Evolutionary conservation across 768 basidiomycete species (phyloP), one percentile per base, ranked within the genome.

Genomic region (Heimioporus sp.): DNA sequence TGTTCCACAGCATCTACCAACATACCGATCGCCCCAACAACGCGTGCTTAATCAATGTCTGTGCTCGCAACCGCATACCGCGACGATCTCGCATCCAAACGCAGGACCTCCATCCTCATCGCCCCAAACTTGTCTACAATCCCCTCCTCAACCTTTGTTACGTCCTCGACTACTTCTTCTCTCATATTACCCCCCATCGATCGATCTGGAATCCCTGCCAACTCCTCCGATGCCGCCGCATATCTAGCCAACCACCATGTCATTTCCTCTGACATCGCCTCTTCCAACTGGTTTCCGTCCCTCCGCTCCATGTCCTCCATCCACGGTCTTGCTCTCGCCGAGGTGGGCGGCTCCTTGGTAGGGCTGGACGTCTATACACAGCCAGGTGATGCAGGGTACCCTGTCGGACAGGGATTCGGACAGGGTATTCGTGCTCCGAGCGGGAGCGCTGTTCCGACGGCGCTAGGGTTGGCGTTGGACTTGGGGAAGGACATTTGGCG

Each of bases 311-410:
- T 57, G 36, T 61, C 67, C 8, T 70, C 74, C 42, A 81, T 81
- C 78, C 66, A 66, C 28, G 80, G 77, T 34, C 70, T 80, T 5
- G 63, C 75, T 35, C 68, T 68, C 17, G 81, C 78, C 13, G 80
- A 81, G 60, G 61, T 65, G 12, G 79, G 80, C 12, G 77, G 72
- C 41, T 64, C 69, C 10, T 76, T 78, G 72, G 75, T 80, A 21
- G 70, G 75, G 59, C 61, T 79, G 17, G 75, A 76, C 42, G 42
- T 69, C 16, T 68, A 64, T 45, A 63, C 64, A 5, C 64, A 61
- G 10, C 62, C 68, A 21, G 65, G 65, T 24, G 72, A 59, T 5
- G 73, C 74, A 40, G 71, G 72, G 12, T 74, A 76, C 57, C 65
- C 55, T 34, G 65, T 71, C 42, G 80, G 79, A 6, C 70, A 71